Evolutionary conservation across 2,329 filamentous ascomycete genomes (phyloP).

Genomic region (Hypoxylon sp.): DNA sequence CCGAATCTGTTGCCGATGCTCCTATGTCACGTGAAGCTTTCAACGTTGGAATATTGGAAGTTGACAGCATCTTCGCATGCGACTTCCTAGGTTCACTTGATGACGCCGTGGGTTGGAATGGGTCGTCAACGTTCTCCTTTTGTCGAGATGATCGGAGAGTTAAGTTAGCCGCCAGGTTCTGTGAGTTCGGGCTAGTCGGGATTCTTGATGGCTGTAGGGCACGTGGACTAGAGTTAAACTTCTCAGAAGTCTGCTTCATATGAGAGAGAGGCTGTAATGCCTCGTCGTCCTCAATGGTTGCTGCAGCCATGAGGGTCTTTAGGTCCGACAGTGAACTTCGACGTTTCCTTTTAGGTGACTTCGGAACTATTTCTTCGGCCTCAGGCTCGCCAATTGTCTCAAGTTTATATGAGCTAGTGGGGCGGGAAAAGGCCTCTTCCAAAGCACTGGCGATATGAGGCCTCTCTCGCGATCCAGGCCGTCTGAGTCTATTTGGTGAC

Average conservation of each 20-base stretch:
- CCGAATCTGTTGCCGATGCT: conserved; percentile 49
- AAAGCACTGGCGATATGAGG: conserved; percentile 74
- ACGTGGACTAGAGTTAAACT: conserved; percentile 69
- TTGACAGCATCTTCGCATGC: conserved; percentile 67
- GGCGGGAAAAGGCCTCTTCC: conserved; percentile 68
- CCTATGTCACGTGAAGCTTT: conserved; percentile 58
- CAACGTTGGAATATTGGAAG: conserved; percentile 69
- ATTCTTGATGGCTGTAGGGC: conserved; percentile 65
- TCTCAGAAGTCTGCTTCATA: conserved; percentile 69
- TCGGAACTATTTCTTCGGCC: conserved; percentile 58
- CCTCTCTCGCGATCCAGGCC: conserved; percentile 72
- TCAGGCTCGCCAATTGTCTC: conserved; percentile 74
- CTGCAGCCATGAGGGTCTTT: conserved; percentile 75
- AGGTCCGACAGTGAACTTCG: conserved; percentile 94
- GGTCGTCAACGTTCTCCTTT: conserved; percentile 63
- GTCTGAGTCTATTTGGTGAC: conserved; percentile 66
- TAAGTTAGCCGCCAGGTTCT: conserved; percentile 55
- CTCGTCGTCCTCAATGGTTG: conserved; percentile 65
- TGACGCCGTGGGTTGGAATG: conserved; percentile 42
- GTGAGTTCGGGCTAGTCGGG: conserved; percentile 65
- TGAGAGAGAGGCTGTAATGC: conserved; percentile 66
- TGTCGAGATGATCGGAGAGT: conserved; percentile 59
- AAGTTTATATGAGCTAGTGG: conserved; percentile 70
- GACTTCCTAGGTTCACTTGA: conserved; percentile 47
- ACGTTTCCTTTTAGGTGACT: conserved; percentile 79